These are phyloP conservation scores for Penicilliopsis zonata DNA, from an alignment of 495 filamentous ascomycete genomes.

Conservation along the genomic window DNA sequence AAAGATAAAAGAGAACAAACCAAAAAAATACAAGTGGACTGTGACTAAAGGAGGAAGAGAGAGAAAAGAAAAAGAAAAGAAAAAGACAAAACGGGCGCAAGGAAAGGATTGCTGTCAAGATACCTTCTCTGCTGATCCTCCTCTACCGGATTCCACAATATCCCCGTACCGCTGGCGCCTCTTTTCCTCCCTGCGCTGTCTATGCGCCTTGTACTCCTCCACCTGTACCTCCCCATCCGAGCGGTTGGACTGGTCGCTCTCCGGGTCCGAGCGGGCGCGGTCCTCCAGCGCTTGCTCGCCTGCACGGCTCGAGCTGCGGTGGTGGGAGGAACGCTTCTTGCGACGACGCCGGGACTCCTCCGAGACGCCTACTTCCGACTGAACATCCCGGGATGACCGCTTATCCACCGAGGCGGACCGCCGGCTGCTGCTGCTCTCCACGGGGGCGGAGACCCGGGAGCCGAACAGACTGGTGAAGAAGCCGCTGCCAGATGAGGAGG, in stretches of 20 bases:
- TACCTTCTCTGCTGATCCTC: conserved; percentile 31
- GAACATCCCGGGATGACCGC: conserved; percentile 21
- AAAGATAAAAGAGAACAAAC: too few relatives aligned
- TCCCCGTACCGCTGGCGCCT: conserved; percentile 29
- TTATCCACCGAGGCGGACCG: conserved; percentile 24
- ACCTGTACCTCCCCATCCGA: conserved; percentile 12
- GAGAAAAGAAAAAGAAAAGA: conserved; percentile 8
- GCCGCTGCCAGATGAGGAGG: conserved; percentile 20
- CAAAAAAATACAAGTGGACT: conserved; percentile 2
- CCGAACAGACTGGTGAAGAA: conserved; percentile 28
- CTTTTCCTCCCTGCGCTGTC: conserved; percentile 27
- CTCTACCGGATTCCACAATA: conserved; percentile 20
- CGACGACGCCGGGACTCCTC: conserved; percentile 27
- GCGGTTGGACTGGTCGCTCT: conserved; percentile 9
- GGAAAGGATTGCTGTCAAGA: conserved; percentile 24
- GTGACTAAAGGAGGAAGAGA: conserved; percentile 3
- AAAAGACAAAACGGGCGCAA: conserved; percentile 1
- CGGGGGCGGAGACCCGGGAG: conserved; percentile 21
- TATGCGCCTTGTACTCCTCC: conserved; percentile 23
- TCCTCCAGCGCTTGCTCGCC: conserved; percentile 15
- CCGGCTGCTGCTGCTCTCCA: conserved; percentile 13
- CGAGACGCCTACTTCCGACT: conserved; percentile 26
- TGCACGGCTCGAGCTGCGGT: conserved; percentile 22
- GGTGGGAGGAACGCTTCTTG: conserved; percentile 29
- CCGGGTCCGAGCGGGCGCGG: conserved; percentile 9